Conservation (phyloP, 805 yeast species). For the Wickerhamomyces bisporus region DNA sequence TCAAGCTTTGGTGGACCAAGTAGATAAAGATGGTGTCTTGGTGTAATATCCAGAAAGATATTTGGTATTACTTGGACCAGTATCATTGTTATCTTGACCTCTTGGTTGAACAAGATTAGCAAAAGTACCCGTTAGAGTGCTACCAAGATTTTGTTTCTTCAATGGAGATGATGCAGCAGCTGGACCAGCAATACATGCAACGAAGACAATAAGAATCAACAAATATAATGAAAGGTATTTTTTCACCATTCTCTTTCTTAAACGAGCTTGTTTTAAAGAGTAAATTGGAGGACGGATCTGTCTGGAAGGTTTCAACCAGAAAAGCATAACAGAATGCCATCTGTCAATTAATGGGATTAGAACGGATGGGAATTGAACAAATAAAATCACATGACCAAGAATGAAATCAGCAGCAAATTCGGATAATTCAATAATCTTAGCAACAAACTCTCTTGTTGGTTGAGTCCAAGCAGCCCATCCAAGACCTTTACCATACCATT, state of each 20-base stretch:
- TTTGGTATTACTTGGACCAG: conserved; percentile 45
- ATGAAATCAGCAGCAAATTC: conserved; percentile 96
- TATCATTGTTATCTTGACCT: conserved; percentile 75
- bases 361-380: conserved; percentile 84
- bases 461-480: conserved; percentile 94
- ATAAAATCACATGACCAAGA: conserved; percentile 83
- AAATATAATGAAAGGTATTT: conserved; percentile 85
- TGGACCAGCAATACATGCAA: conserved; percentile 82
- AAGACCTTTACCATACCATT: conserved; percentile 93
- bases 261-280: conserved; percentile 91
- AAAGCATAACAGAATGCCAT: conserved; percentile 97
- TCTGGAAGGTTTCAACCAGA: conserved; percentile 97
- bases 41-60: conserved; percentile 34
- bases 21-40: conserved; percentile 44
- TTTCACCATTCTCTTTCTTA: conserved; percentile 96
- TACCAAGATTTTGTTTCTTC: conserved; percentile 35
- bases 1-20: conserved; percentile 52
- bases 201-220: conserved; percentile 60
- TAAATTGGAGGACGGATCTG: conserved; percentile 98
- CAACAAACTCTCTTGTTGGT: conserved; percentile 92
- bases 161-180: conserved; percentile 76
- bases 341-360: conserved; percentile 85
- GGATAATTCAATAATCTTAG: conserved; percentile 89
- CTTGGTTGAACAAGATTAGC: conserved; percentile 89
- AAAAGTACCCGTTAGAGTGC: conserved; percentile 33